Conservation (phyloP, 441 rosid genomes). For the Corymbia citriodora region DNA sequence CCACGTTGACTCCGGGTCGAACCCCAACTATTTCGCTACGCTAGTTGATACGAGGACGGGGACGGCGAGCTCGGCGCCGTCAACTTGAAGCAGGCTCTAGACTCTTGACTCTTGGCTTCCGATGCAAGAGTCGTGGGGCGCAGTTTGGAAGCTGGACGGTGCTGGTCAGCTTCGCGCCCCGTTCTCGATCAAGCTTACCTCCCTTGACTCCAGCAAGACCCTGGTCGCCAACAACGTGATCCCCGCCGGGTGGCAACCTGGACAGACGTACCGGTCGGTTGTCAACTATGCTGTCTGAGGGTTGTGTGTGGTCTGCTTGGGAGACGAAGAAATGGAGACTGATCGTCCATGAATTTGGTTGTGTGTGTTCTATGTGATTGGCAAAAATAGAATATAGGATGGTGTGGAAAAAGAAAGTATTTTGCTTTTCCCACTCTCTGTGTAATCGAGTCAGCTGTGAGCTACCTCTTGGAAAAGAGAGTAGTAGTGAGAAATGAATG, state of each 20-base stretch:
- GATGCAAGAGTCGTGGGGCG: constrained; percentile 31
- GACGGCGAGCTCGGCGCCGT: not conserved
- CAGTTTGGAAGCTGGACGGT: constrained; percentile 52
- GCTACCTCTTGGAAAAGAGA: not conserved
- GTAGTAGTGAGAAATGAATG: not conserved
- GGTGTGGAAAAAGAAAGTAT: not conserved
- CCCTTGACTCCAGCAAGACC: constrained; percentile 23
- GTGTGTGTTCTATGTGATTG: not conserved
- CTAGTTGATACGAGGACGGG: not conserved
- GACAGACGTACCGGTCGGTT: constrained; percentile 38
- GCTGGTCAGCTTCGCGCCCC: constrained; percentile 36
- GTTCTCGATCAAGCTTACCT: constrained; percentile 43
- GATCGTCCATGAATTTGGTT: not conserved
- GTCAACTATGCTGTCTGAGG: constrained; percentile 23
- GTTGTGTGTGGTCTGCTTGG: not conserved
- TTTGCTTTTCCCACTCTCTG: not conserved
- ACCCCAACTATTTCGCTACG: constrained; percentile 44
- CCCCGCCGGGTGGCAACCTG: constrained; percentile 55
- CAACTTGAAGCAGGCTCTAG: not conserved
- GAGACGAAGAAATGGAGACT: not conserved
- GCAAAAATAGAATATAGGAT: not conserved
- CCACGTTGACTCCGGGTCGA: constrained; percentile 50
- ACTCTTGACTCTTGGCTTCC: not conserved
- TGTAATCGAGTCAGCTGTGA: not conserved
- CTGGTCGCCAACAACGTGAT: constrained; percentile 40